Evolutionary conservation across 164 flowering plant species (phyloP).

Genomic region (Liquidambar formosana): DNA sequence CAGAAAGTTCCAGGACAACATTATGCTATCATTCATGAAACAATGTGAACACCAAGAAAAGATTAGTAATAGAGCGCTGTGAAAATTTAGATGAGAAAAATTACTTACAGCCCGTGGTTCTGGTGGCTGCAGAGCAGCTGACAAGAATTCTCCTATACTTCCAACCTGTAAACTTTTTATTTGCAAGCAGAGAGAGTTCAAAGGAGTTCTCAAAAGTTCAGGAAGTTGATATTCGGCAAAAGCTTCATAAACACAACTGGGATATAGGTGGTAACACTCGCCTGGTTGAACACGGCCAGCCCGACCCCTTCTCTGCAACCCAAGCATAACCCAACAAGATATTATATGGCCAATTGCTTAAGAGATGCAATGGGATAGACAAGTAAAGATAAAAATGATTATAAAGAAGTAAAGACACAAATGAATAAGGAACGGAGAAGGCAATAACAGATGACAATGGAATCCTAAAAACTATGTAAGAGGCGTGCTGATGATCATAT

Average conservation of each 20-base stretch:
- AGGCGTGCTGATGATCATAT: no score
- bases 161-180: conserved; percentile 90
- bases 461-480: no score
- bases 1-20: no score
- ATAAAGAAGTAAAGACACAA: background rate
- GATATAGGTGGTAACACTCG: conserved; percentile 95
- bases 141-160: conserved; percentile 86
- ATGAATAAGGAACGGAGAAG: background rate
- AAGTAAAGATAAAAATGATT: background rate
- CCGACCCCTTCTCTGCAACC: conserved; percentile 88
- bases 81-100: background rate
- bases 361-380: no score
- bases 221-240: conserved; percentile 99
- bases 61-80: no score
- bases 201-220: conserved; percentile 96
- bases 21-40: no score
- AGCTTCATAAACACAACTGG: conserved; percentile 92
- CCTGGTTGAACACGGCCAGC: conserved; percentile 99
- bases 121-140: conserved; percentile 96
- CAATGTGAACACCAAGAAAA: background rate
- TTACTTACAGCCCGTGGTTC: conserved; percentile 85
- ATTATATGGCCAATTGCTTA: background rate
- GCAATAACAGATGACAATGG: background rate
- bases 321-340: conserved; percentile 13
- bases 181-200: conserved; percentile 98